Percentiles rank a stretch among this genome's conserved stretches.
These are phyloP conservation scores for Aspergillus affinis DNA, from an alignment of 495 filamentous ascomycete species.

Conservation along the genomic window DNA sequence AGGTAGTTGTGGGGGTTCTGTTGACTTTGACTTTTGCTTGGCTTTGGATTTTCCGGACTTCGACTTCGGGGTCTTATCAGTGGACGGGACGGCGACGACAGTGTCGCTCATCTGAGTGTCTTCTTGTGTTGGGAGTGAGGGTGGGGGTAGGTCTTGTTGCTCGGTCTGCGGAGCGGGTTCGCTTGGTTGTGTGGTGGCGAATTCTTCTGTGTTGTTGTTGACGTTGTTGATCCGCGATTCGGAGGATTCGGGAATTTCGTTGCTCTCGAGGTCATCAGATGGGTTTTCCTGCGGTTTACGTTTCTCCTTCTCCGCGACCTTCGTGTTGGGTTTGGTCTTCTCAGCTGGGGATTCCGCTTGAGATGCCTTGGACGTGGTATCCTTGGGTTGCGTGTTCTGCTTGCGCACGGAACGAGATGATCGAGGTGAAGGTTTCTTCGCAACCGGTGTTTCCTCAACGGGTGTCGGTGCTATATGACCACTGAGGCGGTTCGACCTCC, in stretches of 20 bases:
- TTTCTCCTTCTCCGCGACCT: background rate
- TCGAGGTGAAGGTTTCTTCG: background rate
- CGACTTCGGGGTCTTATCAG: background rate
- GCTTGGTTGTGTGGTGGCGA: background rate
- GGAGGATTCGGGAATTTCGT: background rate
- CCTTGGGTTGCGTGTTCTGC: background rate
- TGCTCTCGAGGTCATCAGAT: background rate
- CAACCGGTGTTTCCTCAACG: background rate
- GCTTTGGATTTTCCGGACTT: conserved; percentile 14
- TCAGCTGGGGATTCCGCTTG: background rate
- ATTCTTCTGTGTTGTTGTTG: background rate
- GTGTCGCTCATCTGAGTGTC: conserved; percentile 21
- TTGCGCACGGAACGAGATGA: background rate
- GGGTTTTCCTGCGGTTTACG: background rate
- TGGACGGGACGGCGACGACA: conserved; percentile 11
- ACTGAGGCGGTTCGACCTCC: background rate
- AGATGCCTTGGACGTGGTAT: background rate
- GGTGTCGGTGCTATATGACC: background rate
- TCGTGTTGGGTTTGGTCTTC: background rate
- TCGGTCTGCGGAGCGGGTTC: background rate
- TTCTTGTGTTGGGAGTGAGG: background rate
- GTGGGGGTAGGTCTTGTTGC: background rate
- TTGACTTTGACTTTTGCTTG: conserved; percentile 5
- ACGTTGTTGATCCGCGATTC: background rate
- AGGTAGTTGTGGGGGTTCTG: background rate